Base-by-base conservation (phyloP, 257 asterid genomes). In the Petrea volubilis region DNA sequence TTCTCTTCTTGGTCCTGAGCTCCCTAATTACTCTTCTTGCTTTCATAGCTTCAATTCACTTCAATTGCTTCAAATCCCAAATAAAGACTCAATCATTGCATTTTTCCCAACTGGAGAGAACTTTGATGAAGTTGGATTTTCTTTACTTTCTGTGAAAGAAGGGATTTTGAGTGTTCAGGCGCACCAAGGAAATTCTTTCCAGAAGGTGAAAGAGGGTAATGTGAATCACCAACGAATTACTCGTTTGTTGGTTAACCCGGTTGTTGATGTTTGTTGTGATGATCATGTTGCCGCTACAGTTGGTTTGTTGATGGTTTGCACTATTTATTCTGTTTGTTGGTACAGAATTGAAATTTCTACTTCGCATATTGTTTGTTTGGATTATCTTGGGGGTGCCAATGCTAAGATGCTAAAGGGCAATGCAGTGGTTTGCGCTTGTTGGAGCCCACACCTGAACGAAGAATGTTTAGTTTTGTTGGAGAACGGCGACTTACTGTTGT, bases 381-480 rank as follows among this genome's bases (percentile, higher is more conserved):
- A 86, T 70, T 82, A 70, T 73, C 47, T 83, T 47, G 97, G 96
- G 21, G 57, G 78, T 71, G 81, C 72, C 12, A 56, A 68, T 70
- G 38, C 47, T 62, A 80, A 75, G 72, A 75, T 68, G 51, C 77
- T 93, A 4, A 73, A 70, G 87, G 87, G 79, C 10, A 75, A 67
- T 36, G 27, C 63, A 27, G 83, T 93, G 67, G 80, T 81, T 59
- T 74, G 87, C 44, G 90, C 79, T 33, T 89, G 93, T 81, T 93
- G 98, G 98, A 93, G 90, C 77, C 91, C 96, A 23, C 91, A 91
- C 83, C 59, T 86, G 67, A 79, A 57, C 20, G 92, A 91, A 78
- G 92, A 93, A 80, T 80, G 97, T 68, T 76, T 85, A 29, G 85
- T 93, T 73, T 60, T 93, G 85, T 63, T 89, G 82, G 94, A 83